Conservation (phyloP, 2,329 filamentous ascomycete genomes). For the Phyllosticta citribraziliensis region DNA sequence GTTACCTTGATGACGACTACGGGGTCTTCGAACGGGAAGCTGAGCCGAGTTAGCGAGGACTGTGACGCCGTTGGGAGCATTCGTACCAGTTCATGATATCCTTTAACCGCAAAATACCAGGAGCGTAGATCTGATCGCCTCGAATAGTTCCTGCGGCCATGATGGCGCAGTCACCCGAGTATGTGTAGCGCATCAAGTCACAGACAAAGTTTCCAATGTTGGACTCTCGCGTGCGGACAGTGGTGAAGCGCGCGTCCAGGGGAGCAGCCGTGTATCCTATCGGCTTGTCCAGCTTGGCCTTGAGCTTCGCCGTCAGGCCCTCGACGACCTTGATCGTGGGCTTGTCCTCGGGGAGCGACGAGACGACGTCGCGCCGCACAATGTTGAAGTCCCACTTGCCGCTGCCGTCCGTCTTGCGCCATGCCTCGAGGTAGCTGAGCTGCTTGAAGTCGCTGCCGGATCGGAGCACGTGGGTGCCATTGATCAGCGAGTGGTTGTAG, state of each 20-base stretch:
- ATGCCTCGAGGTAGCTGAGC: slow-evolving; percentile 74
- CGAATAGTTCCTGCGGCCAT: slow-evolving; percentile 82
- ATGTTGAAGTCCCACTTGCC: slow-evolving; percentile 71
- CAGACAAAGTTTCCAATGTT: slow-evolving; percentile 88
- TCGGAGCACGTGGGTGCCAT: slow-evolving; percentile 72
- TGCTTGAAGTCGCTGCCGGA: slow-evolving; percentile 91
- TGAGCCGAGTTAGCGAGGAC: slow-evolving; percentile 13
- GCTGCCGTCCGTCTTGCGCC: slow-evolving; percentile 41
- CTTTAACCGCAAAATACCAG: slow-evolving; percentile 65
- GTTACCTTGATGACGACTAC: slow-evolving; percentile 66
- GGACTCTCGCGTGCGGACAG: slow-evolving; percentile 65
- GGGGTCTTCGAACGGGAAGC: slow-evolving; percentile 84
- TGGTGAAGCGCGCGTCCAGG: slow-evolving; percentile 77
- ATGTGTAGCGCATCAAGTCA: slow-evolving; percentile 80
- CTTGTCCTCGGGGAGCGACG: slow-evolving; percentile 54
- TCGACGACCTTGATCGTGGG: slow-evolving; percentile 53
- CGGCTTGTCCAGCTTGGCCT: slow-evolving; percentile 68
- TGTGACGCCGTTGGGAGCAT: not conserved
- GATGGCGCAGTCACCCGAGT: slow-evolving; percentile 68
- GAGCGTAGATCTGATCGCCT: slow-evolving; percentile 80
- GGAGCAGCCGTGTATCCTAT: slow-evolving; percentile 75
- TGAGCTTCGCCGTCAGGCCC: slow-evolving; percentile 61
- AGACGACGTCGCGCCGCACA: slow-evolving; percentile 61
- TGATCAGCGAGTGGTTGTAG: slow-evolving; percentile 66
- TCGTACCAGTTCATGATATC: slow-evolving; percentile 65